Evolutionary conservation across 352 stramenopile species (phyloP).

Genomic region (Globisporangium megalacanthum): DNA sequence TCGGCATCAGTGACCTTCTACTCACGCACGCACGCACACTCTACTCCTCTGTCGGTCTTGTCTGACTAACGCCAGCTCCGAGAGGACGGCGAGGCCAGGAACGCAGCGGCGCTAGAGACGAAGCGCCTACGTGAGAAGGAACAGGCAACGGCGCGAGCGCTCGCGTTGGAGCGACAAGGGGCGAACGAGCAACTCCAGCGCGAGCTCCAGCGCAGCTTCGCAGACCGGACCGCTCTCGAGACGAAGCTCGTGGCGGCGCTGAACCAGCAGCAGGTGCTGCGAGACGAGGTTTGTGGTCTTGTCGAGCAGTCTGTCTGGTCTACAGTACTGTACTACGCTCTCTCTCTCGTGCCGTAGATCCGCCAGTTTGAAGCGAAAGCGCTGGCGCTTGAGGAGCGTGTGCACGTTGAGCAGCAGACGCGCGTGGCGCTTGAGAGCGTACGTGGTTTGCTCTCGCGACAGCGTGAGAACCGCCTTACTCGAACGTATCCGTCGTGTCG

Average conservation of each 20-base stretch:
- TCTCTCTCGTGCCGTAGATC: constrained; percentile 2
- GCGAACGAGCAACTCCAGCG: constrained; percentile 23
- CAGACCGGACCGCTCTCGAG: constrained; percentile 22
- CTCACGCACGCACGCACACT: too few species aligned
- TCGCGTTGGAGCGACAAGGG: constrained; percentile 16
- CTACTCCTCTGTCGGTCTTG: not conserved
- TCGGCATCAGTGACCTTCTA: not conserved
- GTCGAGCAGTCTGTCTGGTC: too few species aligned
- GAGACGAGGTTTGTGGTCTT: constrained; percentile 1
- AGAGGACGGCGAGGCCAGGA: constrained; percentile 29
- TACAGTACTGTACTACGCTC: too few species aligned
- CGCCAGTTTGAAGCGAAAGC: constrained; percentile 20
- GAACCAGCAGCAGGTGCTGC: constrained; percentile 21
- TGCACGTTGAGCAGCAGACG: not conserved
- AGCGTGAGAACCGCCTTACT: too few species aligned
- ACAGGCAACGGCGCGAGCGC: constrained; percentile 18
- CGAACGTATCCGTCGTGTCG: too few species aligned
- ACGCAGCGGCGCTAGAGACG: constrained; percentile 24
- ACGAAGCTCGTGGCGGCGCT: constrained; percentile 17
- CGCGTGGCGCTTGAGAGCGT: constrained; percentile 8
- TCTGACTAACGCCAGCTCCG: constrained; percentile 13
- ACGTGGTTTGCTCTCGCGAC: not conserved
- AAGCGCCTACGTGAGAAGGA: constrained; percentile 37
- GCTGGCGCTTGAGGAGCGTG: constrained; percentile 11
- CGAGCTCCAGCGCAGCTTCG: constrained; percentile 22